Conservation (phyloP, 1,139 yeast genomes). For the Geotrichum candidum region DNA sequence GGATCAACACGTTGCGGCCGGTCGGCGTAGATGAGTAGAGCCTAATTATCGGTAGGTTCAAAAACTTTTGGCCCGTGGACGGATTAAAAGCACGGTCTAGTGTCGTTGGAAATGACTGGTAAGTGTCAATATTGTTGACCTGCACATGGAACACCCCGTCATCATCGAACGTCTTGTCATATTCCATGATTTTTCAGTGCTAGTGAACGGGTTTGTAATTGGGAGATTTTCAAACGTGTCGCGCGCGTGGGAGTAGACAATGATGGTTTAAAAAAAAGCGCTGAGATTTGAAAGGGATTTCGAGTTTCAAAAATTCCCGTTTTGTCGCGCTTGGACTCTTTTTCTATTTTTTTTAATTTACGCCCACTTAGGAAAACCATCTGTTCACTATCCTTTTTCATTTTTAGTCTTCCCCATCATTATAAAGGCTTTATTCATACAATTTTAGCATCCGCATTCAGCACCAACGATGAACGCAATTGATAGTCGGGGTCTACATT, state of each 20-base stretch:
- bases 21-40: constrained; percentile 61
- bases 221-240: neutral
- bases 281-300: neutral
- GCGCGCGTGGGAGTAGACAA: neutral
- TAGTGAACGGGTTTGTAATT: neutral
- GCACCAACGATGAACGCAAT: neutral
- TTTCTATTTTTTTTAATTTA: neutral
- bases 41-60: constrained; percentile 66
- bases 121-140: constrained; percentile 48
- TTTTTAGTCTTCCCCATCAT: neutral
- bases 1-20: constrained; percentile 55
- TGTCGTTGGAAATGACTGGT: constrained; percentile 45
- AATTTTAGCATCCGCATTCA: neutral
- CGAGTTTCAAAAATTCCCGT: neutral
- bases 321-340: neutral
- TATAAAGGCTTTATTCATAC: neutral
- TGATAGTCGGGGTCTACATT: constrained; percentile 6
- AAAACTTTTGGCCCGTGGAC: constrained; percentile 23
- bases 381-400: neutral
- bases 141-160: constrained; percentile 25
- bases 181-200: neutral
- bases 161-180: neutral
- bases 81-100: constrained; percentile 37
- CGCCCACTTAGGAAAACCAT: neutral
- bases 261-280: too few relatives aligned